Evolutionary conservation across 2,329 filamentous ascomycete species (phyloP).

Genomic region (Hymenoscyphus linearis): DNA sequence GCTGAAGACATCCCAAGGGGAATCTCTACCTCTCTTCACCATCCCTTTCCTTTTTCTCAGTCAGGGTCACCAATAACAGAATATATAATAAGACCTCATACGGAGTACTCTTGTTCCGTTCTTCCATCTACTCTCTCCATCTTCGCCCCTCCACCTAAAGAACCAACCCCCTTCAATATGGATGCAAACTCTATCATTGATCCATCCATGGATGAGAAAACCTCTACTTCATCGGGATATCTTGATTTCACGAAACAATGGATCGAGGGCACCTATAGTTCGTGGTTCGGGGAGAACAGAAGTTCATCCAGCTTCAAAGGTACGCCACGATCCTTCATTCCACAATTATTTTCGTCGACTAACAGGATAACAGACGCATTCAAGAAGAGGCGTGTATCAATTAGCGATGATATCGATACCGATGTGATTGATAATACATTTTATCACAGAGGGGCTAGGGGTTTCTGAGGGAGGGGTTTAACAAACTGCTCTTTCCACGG

Average conservation of each 20-base stretch:
- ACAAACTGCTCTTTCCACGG: not conserved
- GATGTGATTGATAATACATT: conserved; percentile 22
- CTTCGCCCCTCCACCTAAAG: not conserved
- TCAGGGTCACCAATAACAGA: not conserved
- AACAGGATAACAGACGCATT: conserved; percentile 18
- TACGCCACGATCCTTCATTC: conserved; percentile 3
- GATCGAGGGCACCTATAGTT: conserved; percentile 29
- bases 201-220: conserved; percentile 13
- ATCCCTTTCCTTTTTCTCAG: not conserved
- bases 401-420: conserved; percentile 26
- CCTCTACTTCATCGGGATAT: conserved; percentile 14
- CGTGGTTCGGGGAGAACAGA: conserved; percentile 28
- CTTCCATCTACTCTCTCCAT: not conserved
- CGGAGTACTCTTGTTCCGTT: not conserved
- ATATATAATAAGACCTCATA: not conserved
- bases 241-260: conserved; percentile 23
- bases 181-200: conserved; percentile 1
- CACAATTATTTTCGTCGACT: not conserved
- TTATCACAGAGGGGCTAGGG: not conserved
- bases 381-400: conserved; percentile 23
- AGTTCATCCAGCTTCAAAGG: conserved; percentile 28
- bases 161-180: not conserved
- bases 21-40: too few species aligned
- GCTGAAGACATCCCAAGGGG: too few species aligned
- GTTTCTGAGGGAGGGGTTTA: not conserved